Evolutionary conservation across 176 grass and related monocot genomes (phyloP).

Genomic region (Coix lacrymajobi): DNA sequence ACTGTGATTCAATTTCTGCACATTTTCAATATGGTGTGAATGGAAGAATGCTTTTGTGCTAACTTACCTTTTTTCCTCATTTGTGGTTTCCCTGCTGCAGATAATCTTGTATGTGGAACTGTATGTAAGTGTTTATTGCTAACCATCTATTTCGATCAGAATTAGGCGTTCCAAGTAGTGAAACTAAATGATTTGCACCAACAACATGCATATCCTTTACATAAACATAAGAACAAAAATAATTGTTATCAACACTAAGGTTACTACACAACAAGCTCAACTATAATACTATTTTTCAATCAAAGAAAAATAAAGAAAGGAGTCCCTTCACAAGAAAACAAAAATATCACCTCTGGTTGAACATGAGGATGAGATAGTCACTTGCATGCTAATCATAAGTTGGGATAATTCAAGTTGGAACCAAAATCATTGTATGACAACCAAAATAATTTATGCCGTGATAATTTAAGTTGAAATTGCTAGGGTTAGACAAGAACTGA

Average conservation of each 20-base stretch:
- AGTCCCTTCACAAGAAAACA: neutral
- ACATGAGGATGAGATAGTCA: neutral
- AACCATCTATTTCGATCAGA: neutral
- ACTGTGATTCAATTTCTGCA: neutral
- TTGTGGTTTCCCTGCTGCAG: constrained; percentile 43
- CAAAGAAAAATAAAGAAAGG: neutral
- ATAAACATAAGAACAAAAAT: neutral
- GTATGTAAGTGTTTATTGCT: constrained; percentile 68
- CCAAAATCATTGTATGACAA: neutral
- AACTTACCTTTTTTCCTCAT: constrained; percentile 10
- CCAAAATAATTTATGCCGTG: neutral
- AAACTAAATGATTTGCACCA: neutral
- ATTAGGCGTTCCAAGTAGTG: neutral
- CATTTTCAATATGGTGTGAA: constrained; percentile 1
- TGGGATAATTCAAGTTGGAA: neutral
- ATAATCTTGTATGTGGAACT: constrained; percentile 85
- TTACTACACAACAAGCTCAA: neutral
- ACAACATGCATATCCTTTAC: neutral
- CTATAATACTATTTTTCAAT: neutral
- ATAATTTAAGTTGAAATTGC: neutral
- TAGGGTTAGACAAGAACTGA: neutral
- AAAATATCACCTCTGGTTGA: neutral
- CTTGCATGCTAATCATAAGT: neutral
- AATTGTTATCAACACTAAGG: neutral
- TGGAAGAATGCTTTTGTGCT: neutral